phyloP scores from a whole-genome alignment of 208 protist genomes.

The Acanthamoeba pearcei region DNA sequence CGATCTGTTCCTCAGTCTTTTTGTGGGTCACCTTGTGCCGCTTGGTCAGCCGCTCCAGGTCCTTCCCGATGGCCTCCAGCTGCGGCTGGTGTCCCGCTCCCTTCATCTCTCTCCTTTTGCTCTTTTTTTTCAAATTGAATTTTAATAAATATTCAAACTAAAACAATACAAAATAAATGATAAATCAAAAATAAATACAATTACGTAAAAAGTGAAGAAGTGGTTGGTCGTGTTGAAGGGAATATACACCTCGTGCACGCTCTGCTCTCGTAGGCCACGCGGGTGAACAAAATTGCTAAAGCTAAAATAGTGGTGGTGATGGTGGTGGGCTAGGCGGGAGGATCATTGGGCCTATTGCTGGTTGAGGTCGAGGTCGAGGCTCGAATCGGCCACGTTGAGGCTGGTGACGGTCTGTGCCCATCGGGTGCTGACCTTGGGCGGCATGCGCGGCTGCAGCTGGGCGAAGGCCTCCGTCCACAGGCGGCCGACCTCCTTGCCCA shows the following conservation, averaged over 20 bases:
- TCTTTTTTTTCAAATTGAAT: not conserved
- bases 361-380: too few relatives aligned
- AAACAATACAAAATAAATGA: too few relatives aligned
- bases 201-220: too few relatives aligned
- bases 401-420: conserved; percentile 15
- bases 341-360: too few relatives aligned
- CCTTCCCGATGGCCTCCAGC: conserved; percentile 59
- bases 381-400: not conserved
- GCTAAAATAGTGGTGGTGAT: too few relatives aligned
- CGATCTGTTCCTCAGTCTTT: conserved; percentile 65
- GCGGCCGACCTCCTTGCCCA: not conserved
- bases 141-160: too few relatives aligned
- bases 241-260: not conserved
- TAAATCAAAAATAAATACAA: too few relatives aligned
- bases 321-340: too few relatives aligned
- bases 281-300: too few relatives aligned
- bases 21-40: conserved; percentile 47
- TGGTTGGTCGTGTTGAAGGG: not conserved
- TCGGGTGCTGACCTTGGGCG: conserved; percentile 3
- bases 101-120: not conserved
- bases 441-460: conserved; percentile 9
- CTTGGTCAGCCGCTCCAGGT: conserved; percentile 49
- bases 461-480: conserved; percentile 20
- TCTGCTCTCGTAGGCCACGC: too few relatives aligned
- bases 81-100: conserved; percentile 30